A percentile compares a stretch with the other conserved stretches of the same genome.
Evolutionary conservation across 1,284 basidiomycete species (phyloP).

Genomic region (Flammula alnicola): DNA sequence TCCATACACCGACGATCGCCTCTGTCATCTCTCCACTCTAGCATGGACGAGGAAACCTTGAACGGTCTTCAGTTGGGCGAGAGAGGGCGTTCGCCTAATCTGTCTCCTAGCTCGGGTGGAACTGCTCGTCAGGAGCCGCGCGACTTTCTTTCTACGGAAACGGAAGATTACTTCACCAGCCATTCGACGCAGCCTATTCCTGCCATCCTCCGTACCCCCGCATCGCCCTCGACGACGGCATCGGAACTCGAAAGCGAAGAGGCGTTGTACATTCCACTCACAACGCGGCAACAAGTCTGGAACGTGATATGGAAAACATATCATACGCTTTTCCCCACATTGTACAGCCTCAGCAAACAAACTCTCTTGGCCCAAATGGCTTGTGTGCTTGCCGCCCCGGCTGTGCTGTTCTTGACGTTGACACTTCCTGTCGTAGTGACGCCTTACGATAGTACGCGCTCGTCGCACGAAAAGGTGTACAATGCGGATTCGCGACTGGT

Average conservation of each 20-base stretch:
- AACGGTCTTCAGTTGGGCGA: conserved; percentile 24
- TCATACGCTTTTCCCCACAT: conserved; percentile 84
- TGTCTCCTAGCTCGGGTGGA: conserved; percentile 8
- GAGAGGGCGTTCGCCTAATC: conserved; percentile 7
- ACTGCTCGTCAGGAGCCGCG: conserved; percentile 8
- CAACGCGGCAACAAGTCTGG: conserved; percentile 46
- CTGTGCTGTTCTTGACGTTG: conserved; percentile 84
- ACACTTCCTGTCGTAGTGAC: conserved; percentile 90
- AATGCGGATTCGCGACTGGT: conserved; percentile 50
- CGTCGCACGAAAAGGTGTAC: conserved; percentile 51
- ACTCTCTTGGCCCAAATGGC: conserved; percentile 75
- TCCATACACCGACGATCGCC: conserved; percentile 39
- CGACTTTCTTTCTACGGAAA: conserved; percentile 13
- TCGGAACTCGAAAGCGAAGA: conserved; percentile 47
- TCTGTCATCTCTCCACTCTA: conserved; percentile 29
- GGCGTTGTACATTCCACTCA: conserved; percentile 43
- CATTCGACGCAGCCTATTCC: conserved; percentile 40
- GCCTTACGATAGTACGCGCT: conserved; percentile 48
- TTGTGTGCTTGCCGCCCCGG: conserved; percentile 84
- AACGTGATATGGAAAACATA: conserved; percentile 46
- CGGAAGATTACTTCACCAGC: conserved; percentile 29
- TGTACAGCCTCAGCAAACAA: conserved; percentile 79
- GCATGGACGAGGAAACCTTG: conserved; percentile 34
- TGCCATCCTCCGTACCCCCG: conserved; percentile 59
- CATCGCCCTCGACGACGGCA: conserved; percentile 56